Conservation (phyloP, 768 basidiomycete species). For the Phaeolepiota aurea region DNA sequence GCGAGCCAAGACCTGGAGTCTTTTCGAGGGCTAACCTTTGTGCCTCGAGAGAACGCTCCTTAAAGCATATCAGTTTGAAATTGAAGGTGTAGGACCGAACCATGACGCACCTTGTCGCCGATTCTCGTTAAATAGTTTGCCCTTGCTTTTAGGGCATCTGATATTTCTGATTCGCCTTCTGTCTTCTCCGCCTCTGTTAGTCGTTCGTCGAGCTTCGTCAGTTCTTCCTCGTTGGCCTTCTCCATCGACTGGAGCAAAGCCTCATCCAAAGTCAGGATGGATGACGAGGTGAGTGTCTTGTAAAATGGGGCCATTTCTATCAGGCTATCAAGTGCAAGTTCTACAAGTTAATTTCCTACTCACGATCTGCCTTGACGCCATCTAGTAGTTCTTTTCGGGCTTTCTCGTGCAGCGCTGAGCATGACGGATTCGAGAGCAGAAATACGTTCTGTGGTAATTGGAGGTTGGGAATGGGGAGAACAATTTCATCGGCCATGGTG, state of each 20-base stretch:
- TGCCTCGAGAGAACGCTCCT: constrained; percentile 80
- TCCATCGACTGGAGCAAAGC: constrained; percentile 51
- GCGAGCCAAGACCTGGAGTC: constrained; percentile 84
- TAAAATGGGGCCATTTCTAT: constrained; percentile 89
- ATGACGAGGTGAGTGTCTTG: constrained; percentile 42
- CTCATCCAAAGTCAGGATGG: constrained; percentile 39
- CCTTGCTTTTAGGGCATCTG: constrained; percentile 74
- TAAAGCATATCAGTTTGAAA: background rate
- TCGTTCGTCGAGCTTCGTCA: constrained; percentile 68
- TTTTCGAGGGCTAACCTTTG: constrained; percentile 83
- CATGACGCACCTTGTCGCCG: constrained; percentile 60
- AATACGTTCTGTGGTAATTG: constrained; percentile 74
- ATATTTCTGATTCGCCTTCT: constrained; percentile 90
- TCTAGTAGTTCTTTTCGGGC: constrained; percentile 60
- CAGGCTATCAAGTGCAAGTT: background rate
- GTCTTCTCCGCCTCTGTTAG: constrained; percentile 83
- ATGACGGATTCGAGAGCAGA: constrained; percentile 52
- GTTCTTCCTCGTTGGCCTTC: constrained; percentile 61
- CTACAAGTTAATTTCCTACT: constrained; percentile 18
- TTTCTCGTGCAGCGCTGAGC: constrained; percentile 56
- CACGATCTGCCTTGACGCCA: constrained; percentile 75
- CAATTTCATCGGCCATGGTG: constrained; percentile 74
- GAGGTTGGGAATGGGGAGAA: constrained; percentile 84
- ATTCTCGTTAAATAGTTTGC: constrained; percentile 85
- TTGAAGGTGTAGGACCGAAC: background rate